phyloP scores from a whole-genome alignment of 805 yeast species.

The Wickerhamiella australiensis region DNA sequence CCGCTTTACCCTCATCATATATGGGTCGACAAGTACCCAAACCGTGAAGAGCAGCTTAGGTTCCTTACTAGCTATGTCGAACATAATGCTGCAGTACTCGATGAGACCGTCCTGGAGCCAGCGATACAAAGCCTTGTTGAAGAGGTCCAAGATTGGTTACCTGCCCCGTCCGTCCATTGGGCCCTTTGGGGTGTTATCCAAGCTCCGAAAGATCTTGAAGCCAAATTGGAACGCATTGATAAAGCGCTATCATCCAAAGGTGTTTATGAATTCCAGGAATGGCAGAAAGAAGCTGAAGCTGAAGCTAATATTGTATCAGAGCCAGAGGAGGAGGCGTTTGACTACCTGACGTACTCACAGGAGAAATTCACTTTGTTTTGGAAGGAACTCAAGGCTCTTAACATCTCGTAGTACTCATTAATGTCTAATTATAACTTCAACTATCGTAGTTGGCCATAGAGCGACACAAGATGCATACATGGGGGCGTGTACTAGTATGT shows the following conservation, averaged over 20 bases:
- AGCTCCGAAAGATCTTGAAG: constrained; percentile 39
- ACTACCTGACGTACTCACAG: constrained; percentile 59
- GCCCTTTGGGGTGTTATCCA: constrained; percentile 85
- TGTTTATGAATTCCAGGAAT: constrained; percentile 33
- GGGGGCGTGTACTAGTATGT: too few species aligned
- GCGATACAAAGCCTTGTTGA: constrained; percentile 44
- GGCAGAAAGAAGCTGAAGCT: constrained; percentile 13
- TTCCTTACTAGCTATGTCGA: constrained; percentile 69
- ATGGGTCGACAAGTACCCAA: constrained; percentile 52
- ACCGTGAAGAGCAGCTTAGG: constrained; percentile 51
- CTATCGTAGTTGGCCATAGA: too few species aligned
- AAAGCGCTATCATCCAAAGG: background rate
- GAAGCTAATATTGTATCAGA: constrained; percentile 19
- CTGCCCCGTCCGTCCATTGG: constrained; percentile 72
- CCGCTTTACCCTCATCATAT: constrained; percentile 44
- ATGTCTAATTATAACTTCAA: background rate
- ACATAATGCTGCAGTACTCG: constrained; percentile 25
- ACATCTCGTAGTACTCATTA: background rate
- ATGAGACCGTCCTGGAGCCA: constrained; percentile 31
- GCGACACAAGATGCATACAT: too few species aligned
- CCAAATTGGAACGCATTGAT: constrained; percentile 10
- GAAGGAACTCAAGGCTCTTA: constrained; percentile 43
- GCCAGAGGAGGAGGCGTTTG: constrained; percentile 38
- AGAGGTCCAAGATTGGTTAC: constrained; percentile 66
- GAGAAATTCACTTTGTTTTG: constrained; percentile 64